These are phyloP conservation scores for Suillus sp. DNA, from an alignment of 768 basidiomycete species.

Conservation along the genomic window DNA sequence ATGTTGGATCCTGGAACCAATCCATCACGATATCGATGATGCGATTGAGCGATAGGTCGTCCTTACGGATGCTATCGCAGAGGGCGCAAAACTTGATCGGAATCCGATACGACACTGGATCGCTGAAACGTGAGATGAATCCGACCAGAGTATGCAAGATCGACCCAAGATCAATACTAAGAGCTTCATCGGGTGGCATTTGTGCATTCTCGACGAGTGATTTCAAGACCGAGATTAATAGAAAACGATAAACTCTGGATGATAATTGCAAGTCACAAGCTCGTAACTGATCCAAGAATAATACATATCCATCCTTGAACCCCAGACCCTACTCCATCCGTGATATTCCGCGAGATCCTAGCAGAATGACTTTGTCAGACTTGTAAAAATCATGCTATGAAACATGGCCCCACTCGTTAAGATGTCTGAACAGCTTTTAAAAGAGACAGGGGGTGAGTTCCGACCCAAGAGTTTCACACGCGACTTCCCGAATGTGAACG, in stretches of 20 bases:
- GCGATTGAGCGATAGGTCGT: slow-evolving; percentile 63
- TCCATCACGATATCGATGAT: slow-evolving; percentile 78
- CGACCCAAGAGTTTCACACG: slow-evolving; percentile 75
- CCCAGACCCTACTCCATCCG: slow-evolving; percentile 48
- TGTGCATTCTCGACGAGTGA: slow-evolving; percentile 75
- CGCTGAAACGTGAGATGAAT: slow-evolving; percentile 65
- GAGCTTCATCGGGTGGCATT: slow-evolving; percentile 56
- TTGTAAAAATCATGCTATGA: background rate
- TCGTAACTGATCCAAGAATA: slow-evolving; percentile 76
- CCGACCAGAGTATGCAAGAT: slow-evolving; percentile 59
- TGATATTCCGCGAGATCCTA: slow-evolving; percentile 56
- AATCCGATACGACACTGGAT: slow-evolving; percentile 57
- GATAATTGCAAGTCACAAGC: background rate
- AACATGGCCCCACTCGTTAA: slow-evolving; percentile 64
- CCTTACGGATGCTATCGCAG: slow-evolving; percentile 71
- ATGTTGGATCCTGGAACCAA: slow-evolving; percentile 65
- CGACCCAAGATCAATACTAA: slow-evolving; percentile 62
- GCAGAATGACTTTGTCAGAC: slow-evolving; percentile 8
- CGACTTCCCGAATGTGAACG: slow-evolving; percentile 71
- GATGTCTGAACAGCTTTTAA: slow-evolving; percentile 62
- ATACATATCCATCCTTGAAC: slow-evolving; percentile 35
- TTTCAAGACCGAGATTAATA: slow-evolving; percentile 73
- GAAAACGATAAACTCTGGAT: slow-evolving; percentile 19
- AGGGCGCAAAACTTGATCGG: slow-evolving; percentile 77
- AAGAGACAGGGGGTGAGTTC: slow-evolving; percentile 77